Evolutionary conservation across 495 filamentous ascomycete genomes (phyloP), one percentile per base, ranked within the genome.

Genomic region (Lasiosphaeria ovina): DNA sequence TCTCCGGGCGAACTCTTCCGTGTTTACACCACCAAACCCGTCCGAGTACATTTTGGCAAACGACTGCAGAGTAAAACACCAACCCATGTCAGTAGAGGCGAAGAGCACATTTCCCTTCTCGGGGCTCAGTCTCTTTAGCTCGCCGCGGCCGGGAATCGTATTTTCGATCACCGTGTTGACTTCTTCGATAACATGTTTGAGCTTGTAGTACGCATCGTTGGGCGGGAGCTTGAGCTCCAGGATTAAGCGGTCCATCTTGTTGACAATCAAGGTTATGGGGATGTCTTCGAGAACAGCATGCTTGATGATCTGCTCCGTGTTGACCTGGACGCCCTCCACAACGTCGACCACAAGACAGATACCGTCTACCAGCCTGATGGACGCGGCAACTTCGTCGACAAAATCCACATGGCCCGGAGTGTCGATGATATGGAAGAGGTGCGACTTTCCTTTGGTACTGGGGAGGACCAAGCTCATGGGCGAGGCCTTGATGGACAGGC

Each of bases 321-420:
- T 96, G 61, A 92, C 85, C 76, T 98, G 95, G 7, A 98, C 94
- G 16, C 94, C 94, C 71, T 98, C 94, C n/a, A 98, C 91, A 33
- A 97, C 90, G 74, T 98, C 94, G 17, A 98, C 92, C 17, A 98
- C 89, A 47, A 98, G 76, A 48, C 95, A 90, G 8, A 97, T 87
- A 55, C 95, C 94, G 69, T 98, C 94, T 34, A 87, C 93, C 44
- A 98, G 76, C 16, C 94, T 88, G 61, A 96, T 75, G 2, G 92
- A 88, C 3, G 92, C 86, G 6, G 94, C 93, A 9, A 98, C 89
- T 72, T 98, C 94, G 71, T 98, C 94, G 17, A 94, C 92, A 70
- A 98, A 98, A 67, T 98, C 96, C 66, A 97, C 95, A 75, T 98
- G 94, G 6, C 94, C 94, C 0, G 94, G 95, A 3, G 94, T 98